Evolutionary conservation across 1,284 basidiomycete genomes (phyloP), one percentile per base, ranked within the genome.

Genomic region (Ustilago nuda): DNA sequence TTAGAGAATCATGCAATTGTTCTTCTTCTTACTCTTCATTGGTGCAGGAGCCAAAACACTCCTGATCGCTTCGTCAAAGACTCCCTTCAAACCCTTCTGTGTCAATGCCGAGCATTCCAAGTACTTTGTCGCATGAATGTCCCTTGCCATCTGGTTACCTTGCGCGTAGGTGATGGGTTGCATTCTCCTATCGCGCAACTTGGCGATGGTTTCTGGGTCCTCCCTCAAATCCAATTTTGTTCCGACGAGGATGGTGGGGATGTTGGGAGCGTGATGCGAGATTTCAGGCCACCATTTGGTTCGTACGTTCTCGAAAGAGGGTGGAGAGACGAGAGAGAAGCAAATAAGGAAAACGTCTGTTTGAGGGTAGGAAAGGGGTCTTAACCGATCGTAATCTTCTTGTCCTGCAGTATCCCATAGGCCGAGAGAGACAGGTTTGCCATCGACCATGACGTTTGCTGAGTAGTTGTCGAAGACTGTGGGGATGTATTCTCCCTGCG

Each of bases 341-440:
- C 97, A 99, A 87, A 99, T 95, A 86, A 99, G 89, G 89, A 99
- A 99, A 43, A 99, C 95, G 86, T 99, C 97, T 59, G 97, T 99
- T 88, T 99, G 97, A 8, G 97, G 97, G 88, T 99, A 99, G 72
- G 94, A 96, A 76, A 99, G 90, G 60, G 97, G 97, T 81, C 97
- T 92, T 82, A 99, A 92, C 65, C 97, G 93, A 87, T 99, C 97
- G 87, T 95, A 96, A 55, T 86, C 85, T 64, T 86, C 82, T 65
- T 85, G 84, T 3, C 84, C 84, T 5, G 84, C 84, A 7, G 84
- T 85, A 62, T 85, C 84, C 95, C 95, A 98, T 66, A 98, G 89
- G 64, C 96, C 96, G 66, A 99, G 91, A 66, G 94, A 95, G 82
- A 99, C 96, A 54, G 97, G 97, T 89, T 98, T 97, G 82, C 95